These are phyloP conservation scores for Aphanomyces invadans DNA, from an alignment of 352 stramenopile genomes.

Conservation along the genomic window DNA sequence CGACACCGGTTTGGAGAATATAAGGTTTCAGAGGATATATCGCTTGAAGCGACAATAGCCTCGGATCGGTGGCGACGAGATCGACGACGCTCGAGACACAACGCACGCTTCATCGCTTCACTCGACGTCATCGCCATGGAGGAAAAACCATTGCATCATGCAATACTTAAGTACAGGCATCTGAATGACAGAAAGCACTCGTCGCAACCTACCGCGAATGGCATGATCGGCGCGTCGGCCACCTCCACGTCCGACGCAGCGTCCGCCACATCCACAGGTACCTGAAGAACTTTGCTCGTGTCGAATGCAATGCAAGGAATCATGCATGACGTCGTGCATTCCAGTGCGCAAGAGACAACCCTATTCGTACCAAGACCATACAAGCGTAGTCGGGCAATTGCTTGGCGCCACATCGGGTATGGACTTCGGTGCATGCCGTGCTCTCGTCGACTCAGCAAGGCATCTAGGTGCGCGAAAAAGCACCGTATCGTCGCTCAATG, in stretches of 20 bases:
- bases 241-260: neutral
- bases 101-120: neutral
- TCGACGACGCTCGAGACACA: neutral
- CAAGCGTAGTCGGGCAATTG: slow-evolving; percentile 6
- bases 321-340: too few species aligned
- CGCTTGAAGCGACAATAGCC: slow-evolving; percentile 16
- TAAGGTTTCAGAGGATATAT: slow-evolving; percentile 14
- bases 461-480: neutral
- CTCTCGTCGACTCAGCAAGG: neutral
- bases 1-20: neutral
- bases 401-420: neutral
- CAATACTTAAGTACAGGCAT: slow-evolving; percentile 25
- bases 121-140: slow-evolving; percentile 16
- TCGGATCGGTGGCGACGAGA: slow-evolving; percentile 17
- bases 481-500: neutral
- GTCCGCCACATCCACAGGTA: neutral
- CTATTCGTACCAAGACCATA: slow-evolving; percentile 21
- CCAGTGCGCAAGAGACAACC: slow-evolving; percentile 10
- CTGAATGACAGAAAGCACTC: slow-evolving; percentile 20
- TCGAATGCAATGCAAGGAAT: too few species aligned
- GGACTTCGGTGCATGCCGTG: neutral
- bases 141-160: slow-evolving; percentile 23
- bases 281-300: too few species aligned
- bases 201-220: neutral
- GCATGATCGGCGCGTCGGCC: neutral